A percentile compares a stretch with the other conserved stretches of the same genome.
phyloP scores from a whole-genome alignment of 257 asterid species.

The Nicotiana sylvestris region DNA sequence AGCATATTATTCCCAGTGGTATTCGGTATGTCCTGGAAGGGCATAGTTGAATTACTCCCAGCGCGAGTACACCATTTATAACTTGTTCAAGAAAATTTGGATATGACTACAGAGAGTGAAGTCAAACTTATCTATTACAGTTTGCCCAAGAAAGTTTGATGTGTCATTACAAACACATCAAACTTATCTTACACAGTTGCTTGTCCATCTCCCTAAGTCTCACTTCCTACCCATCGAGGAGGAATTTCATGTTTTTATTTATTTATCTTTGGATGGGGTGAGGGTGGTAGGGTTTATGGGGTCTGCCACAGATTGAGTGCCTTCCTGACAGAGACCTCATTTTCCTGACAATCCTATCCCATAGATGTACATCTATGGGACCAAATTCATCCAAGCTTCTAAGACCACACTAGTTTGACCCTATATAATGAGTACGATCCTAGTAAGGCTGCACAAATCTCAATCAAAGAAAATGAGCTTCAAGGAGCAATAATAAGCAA shows the following conservation, averaged over 20 bases:
- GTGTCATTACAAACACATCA: neutral
- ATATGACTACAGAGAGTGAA: neutral
- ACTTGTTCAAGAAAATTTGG: neutral
- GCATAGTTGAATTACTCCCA: neutral
- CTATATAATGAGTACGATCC: neutral
- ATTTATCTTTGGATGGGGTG: neutral
- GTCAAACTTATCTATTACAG: neutral
- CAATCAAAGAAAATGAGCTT: neutral
- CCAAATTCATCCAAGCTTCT: neutral
- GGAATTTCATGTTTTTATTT: neutral
- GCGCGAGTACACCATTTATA: neutral
- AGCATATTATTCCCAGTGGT: neutral
- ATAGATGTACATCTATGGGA: neutral
- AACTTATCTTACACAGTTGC: neutral
- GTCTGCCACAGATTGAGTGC: neutral
- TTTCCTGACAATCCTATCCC: neutral
- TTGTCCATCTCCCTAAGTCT: neutral
- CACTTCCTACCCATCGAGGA: neutral
- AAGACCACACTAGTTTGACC: neutral
- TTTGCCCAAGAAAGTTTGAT: neutral
- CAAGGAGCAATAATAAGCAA: neutral
- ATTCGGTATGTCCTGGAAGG: neutral
- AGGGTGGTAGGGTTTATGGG: neutral
- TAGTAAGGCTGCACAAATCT: neutral
- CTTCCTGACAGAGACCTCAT: neutral